Conservation (phyloP, 345 rosid genomes). For the Limnanthes douglasii region DNA sequence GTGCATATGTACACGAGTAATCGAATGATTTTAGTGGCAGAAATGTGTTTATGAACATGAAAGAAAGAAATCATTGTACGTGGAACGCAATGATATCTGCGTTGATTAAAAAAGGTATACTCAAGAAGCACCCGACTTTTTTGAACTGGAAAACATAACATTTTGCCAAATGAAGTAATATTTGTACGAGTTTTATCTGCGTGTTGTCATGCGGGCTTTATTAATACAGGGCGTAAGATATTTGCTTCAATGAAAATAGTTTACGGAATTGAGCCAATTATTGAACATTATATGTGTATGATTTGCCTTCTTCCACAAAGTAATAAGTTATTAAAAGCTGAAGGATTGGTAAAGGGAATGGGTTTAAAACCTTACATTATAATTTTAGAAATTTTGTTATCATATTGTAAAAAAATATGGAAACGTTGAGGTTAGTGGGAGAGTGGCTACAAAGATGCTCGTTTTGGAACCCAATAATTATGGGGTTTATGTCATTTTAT, state of each 20-base stretch:
- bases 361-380: slow-evolving; percentile 10
- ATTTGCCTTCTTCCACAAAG: slow-evolving; percentile 15
- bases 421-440: slow-evolving; percentile 9
- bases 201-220: slow-evolving; percentile 10
- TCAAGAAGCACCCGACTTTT: slow-evolving; percentile 10
- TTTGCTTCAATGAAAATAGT: slow-evolving; percentile 10
- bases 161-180: slow-evolving; percentile 11
- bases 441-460: slow-evolving; percentile 6
- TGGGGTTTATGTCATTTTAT: slow-evolving; percentile 9
- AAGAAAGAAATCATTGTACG: slow-evolving; percentile 11
- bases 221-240: slow-evolving; percentile 5
- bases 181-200: slow-evolving; percentile 17
- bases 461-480: slow-evolving; percentile 12
- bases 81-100: slow-evolving; percentile 14
- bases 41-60: slow-evolving; percentile 10
- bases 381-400: slow-evolving; percentile 10
- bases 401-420: slow-evolving; percentile 1
- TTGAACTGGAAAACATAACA: slow-evolving; percentile 7
- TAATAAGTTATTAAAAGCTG: slow-evolving; percentile 9
- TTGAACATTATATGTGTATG: slow-evolving; percentile 15
- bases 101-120: slow-evolving; percentile 9
- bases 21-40: slow-evolving; percentile 8
- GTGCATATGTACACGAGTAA: slow-evolving; percentile 15
- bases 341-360: slow-evolving; percentile 11
- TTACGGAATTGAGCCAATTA: slow-evolving; percentile 12